Evolutionary conservation across 2,329 filamentous ascomycete genomes (phyloP), one percentile per base, ranked within the genome.

Genomic region (Fusarium compactum): DNA sequence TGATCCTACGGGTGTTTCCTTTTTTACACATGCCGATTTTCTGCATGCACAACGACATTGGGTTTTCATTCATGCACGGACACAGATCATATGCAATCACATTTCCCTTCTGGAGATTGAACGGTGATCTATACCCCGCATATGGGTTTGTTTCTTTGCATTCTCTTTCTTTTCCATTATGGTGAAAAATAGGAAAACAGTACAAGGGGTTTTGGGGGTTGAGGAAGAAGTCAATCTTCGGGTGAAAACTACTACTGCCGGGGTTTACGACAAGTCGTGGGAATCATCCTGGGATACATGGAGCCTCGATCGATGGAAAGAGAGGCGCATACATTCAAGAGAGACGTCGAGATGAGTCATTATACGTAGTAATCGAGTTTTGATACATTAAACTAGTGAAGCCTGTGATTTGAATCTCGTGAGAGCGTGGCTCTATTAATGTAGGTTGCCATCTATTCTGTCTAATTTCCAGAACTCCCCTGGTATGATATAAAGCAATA

Each of bases 61-160:
- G 50, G 54, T 64, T 69, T 47, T 59, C 44, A 58, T 58, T 48
- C 41, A 53, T 20, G 54, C 25, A 57, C 55, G 56, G 67, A 67
- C 64, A 69, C 32, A 50, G 16, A 20, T 45, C 50, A 29, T 38
- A 50, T 43, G 50, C 24, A 53, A 38, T 45, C 55, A 45, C 63
- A 64, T 45, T 29, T 48, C 64, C 51, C 52, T 68, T 67, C 58
- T 64, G 58, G 64, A 63, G 65, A 68, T 56, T 32, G 46, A 18
- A 18, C 38, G 65, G 24, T 16, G 40, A 69, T 60, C 15, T 65
- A 56, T 25, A 41, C 41, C n/a, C 29, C 22, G 10, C 20, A 53
- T 46, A 56, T 38, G 53, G 27, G 30, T 58, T 65, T 50, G 43
- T 64, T 65, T 61, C 55, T 68, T 61, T 70, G 60, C 48, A 51